A percentile compares a stretch with the other conserved stretches of the same genome.
Conservation (phyloP, 768 basidiomycete species). For the Stropharia rugosoannulata region DNA sequence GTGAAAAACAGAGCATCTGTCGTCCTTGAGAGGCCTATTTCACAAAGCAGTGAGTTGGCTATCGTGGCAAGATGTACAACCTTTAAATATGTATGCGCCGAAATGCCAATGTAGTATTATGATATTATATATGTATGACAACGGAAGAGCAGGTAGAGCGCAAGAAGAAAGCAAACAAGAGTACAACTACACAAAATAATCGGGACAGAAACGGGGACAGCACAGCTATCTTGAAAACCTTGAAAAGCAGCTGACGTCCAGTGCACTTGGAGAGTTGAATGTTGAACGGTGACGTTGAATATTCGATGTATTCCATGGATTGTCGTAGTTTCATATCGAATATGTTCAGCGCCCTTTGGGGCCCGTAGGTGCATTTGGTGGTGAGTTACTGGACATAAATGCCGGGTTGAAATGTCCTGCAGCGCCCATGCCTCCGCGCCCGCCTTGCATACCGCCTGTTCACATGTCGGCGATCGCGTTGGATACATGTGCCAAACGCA, state of each 20-base stretch:
- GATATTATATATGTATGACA: constrained; percentile 5
- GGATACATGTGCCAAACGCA: constrained; percentile 6
- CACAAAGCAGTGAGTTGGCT: background rate
- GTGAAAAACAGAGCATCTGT: too few species aligned
- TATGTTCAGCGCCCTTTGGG: constrained; percentile 1
- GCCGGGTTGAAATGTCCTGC: constrained; percentile 76
- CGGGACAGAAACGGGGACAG: background rate
- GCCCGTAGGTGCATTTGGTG: background rate
- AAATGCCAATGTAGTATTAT: constrained; percentile 1
- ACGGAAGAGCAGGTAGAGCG: background rate
- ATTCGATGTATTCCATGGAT: background rate
- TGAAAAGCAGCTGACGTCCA: too few species aligned
- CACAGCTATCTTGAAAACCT: background rate
- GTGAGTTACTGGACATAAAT: constrained; percentile 46
- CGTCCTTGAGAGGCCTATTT: too few species aligned
- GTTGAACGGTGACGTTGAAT: background rate
- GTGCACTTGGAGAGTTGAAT: background rate
- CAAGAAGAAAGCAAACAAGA: background rate
- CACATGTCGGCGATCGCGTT: constrained; percentile 12
- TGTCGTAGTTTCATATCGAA: too few species aligned
- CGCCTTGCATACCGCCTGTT: constrained; percentile 49
- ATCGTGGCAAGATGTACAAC: background rate
- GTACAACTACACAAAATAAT: too few species aligned
- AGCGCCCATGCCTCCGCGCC: constrained; percentile 40
- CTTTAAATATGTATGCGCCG: background rate